Base-by-base conservation (phyloP, 2,329 filamentous ascomycete species). In the Scytalidium sp. region DNA sequence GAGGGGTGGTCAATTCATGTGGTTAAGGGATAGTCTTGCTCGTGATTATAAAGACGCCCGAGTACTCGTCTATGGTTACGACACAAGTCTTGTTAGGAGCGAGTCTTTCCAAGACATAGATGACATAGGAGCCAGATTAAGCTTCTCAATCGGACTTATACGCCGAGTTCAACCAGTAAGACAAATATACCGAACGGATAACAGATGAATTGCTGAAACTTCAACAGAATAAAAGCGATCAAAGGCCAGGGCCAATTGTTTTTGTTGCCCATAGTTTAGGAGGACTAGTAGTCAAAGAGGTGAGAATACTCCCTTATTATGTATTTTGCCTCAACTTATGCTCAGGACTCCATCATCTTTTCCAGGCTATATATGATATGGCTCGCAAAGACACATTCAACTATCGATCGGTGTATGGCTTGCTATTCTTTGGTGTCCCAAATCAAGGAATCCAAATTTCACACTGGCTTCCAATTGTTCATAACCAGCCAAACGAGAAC, bases 21-120 rank as follows among this genome's bases (percentile, higher is more conserved):
- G 62, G 65, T 46, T 67, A 13, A 56, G 61, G 11, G 63, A 67
- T 42, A 65, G 51, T 21, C 55, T 67, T 3, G 58, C 61, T 1
- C 5, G 41, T 2, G 56, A 61, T 6, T 8, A 65, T 3, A 52
- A 55, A 1, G 53, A 56, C 1, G 49, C 52, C 23, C 57, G 63
- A 19, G 48, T 67, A 2, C 42, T 67, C 3, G 21, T 64, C 19
- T 67, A 66, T 43, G 64, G 65, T 10, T 67, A 67, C 43, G 53
- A 67, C 49, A 63, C 62, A n/a, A n/a, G n/a, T n/a, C n/a, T n/a
- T n/a, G n/a, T n/a, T n/a, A n/a, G n/a, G n/a, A n/a, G n/a, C n/a
- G n/a, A n/a, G n/a, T n/a, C n/a, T n/a, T n/a, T n/a, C n/a, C n/a
- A n/a, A n/a, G n/a, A n/a, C n/a, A n/a, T n/a, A n/a, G n/a, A n/a